phyloP scores from a whole-genome alignment of 2,329 filamentous ascomycete species.

The Fusarium dimerum region DNA sequence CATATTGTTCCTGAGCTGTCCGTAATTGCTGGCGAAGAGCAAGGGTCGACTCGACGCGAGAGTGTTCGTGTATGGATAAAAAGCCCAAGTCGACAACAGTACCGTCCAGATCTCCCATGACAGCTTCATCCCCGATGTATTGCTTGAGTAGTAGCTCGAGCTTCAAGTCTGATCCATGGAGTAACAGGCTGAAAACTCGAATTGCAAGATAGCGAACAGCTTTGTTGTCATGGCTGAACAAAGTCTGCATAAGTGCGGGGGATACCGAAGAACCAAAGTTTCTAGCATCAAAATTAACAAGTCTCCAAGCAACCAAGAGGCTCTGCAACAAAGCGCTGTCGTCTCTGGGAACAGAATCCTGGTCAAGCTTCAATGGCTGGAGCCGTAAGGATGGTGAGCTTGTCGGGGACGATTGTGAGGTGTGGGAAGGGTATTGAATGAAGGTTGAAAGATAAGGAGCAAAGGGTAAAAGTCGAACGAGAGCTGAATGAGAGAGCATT shows the following conservation, averaged over 20 bases:
- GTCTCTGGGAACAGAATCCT: constrained; percentile 24
- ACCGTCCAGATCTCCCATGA: constrained; percentile 76
- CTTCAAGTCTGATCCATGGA: constrained; percentile 78
- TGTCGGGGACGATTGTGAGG: constrained; percentile 11
- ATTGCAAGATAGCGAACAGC: constrained; percentile 79
- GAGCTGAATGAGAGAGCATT: constrained; percentile 62
- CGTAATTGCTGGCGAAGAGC: constrained; percentile 42
- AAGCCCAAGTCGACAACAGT: constrained; percentile 77
- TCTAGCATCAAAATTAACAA: constrained; percentile 74
- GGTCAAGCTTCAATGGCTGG: constrained; percentile 32
- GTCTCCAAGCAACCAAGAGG: constrained; percentile 64
- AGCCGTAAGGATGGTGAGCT: constrained; percentile 31
- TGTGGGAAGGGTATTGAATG: constrained; percentile 46
- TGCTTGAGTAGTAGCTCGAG: constrained; percentile 69
- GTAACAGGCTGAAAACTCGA: constrained; percentile 75
- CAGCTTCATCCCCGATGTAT: constrained; percentile 63
- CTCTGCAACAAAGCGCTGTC: constrained; percentile 29
- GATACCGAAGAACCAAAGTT: constrained; percentile 67
- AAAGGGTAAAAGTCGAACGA: constrained; percentile 79
- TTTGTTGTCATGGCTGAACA: constrained; percentile 63
- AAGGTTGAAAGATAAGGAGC: constrained; percentile 78
- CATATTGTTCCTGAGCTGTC: constrained; percentile 13
- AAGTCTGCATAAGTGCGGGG: constrained; percentile 65
- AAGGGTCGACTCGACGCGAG: constrained; percentile 49
- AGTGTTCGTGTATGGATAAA: constrained; percentile 59